A percentile compares a stretch with the other conserved stretches of the same genome.
phyloP scores from a whole-genome alignment of 176 grass and related monocot genomes.

The Leersia perrieri region DNA sequence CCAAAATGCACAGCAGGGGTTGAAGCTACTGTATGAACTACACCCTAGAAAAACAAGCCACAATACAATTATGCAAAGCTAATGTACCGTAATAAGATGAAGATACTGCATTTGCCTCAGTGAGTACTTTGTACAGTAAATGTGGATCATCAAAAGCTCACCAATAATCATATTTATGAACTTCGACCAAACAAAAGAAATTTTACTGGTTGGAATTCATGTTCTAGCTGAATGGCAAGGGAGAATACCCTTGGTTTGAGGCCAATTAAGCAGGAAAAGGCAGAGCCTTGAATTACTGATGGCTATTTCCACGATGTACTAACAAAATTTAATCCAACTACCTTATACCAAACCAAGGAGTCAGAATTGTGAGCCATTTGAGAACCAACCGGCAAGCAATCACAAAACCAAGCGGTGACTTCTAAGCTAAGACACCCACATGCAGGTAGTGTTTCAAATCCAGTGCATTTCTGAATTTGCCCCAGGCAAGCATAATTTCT shows the following conservation, averaged over 20 bases:
- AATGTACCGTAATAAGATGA: not conserved
- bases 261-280: not conserved
- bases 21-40: not conserved
- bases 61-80: not conserved
- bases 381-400: not conserved
- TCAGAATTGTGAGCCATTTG: not conserved
- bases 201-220: not conserved
- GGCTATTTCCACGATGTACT: not conserved
- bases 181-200: not conserved
- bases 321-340: not conserved
- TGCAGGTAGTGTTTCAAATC: not conserved
- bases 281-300: not conserved
- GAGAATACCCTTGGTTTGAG: not conserved
- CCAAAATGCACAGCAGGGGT: not conserved
- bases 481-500: not conserved
- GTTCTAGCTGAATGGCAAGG: not conserved
- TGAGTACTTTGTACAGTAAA: not conserved
- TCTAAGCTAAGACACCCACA: not conserved
- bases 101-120: not conserved
- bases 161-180: not conserved
- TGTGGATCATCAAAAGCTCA: slow-evolving; percentile 22
- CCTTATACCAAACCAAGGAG: not conserved
- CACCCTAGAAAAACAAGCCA: not conserved
- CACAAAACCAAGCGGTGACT: not conserved
- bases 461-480: not conserved